Base-by-base conservation (phyloP, 768 basidiomycete species). In the Mycena indigotica region DNA sequence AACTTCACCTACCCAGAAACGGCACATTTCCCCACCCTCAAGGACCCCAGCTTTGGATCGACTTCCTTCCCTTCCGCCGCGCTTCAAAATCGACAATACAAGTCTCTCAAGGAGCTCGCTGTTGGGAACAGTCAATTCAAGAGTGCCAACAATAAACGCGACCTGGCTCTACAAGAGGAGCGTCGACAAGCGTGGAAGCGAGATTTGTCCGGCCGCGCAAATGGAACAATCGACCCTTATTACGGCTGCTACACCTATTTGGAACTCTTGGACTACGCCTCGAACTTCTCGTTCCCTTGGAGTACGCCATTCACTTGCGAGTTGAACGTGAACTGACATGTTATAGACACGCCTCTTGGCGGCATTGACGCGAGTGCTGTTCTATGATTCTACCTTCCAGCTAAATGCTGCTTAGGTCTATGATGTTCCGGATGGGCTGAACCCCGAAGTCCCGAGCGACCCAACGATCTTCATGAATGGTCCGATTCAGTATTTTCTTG, bases 211-310 rank as follows among this genome's bases (percentile, higher is more conserved):
- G 73, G 69, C 21, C 72, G 81, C 28, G 68, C 81, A 2, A 84
- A 83, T 59, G 85, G 79, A 12, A 82, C 81, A 1, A 77, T 86
- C 40, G 79, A 86, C 59, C 68, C 81, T 2, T 62, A 77, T 80
- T 87, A 87, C 44, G 84, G 84, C 4, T 91, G 89, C 70, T 75
- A 83, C 56, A 66, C 89, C 15, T 79, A 81, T 50, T 79, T 83
- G 57, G 83, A 86, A 73, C 78, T 86, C 70, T 60, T 86, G 23
- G 88, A 90, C 68, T 90, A 89, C 61, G 86, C 88, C 8, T 39
- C 80, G 52, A 91, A 91, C 66, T 89, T 78, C 65, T 86, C 88
- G 0, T 84, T 79, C 67, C 89, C 89, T 1, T 83, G 79, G 80
- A 77, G 80, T 72, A 49, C 19, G 60, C 52, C n/a, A n/a, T n/a